Conservation (phyloP, 352 stramenopile genomes). For the Phytopythium delawarense region DNA sequence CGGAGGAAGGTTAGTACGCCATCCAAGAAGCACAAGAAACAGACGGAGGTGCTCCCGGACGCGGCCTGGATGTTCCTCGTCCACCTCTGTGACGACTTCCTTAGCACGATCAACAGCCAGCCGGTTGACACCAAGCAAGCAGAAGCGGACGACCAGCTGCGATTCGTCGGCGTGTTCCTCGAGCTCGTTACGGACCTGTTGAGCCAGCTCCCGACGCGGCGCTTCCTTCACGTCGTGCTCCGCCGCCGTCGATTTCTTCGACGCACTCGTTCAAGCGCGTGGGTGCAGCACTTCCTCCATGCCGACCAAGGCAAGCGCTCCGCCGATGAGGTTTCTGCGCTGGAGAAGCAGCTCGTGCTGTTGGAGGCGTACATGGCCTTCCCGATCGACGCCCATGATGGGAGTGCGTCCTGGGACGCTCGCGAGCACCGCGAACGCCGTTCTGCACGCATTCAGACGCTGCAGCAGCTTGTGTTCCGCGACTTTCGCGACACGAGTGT, state of each 20-base stretch:
- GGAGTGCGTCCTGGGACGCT: slow-evolving; percentile 38
- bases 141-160: slow-evolving; percentile 11
- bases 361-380: slow-evolving; percentile 71
- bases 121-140: slow-evolving; percentile 10
- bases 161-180: slow-evolving; percentile 65
- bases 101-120: slow-evolving; percentile 26
- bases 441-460: slow-evolving; percentile 45
- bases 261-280: slow-evolving; percentile 27
- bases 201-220: slow-evolving; percentile 86
- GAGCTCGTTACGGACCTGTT: slow-evolving; percentile 85
- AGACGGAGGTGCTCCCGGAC: slow-evolving; percentile 7
- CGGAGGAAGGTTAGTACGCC: slow-evolving; percentile 5
- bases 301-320: slow-evolving; percentile 21
- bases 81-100: slow-evolving; percentile 41
- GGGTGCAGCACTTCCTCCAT: slow-evolving; percentile 31
- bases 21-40: slow-evolving; percentile 34
- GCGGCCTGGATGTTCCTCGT: slow-evolving; percentile 23
- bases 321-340: slow-evolving; percentile 28
- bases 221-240: slow-evolving; percentile 72
- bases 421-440: slow-evolving; percentile 46
- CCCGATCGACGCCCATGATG: slow-evolving; percentile 84
- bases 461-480: slow-evolving; percentile 71
- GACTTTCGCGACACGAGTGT: slow-evolving; percentile 36
- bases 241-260: slow-evolving; percentile 56
- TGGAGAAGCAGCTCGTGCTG: slow-evolving; percentile 63